phyloP scores from a whole-genome alignment of 768 basidiomycete species.

The Astraeus odoratus region DNA sequence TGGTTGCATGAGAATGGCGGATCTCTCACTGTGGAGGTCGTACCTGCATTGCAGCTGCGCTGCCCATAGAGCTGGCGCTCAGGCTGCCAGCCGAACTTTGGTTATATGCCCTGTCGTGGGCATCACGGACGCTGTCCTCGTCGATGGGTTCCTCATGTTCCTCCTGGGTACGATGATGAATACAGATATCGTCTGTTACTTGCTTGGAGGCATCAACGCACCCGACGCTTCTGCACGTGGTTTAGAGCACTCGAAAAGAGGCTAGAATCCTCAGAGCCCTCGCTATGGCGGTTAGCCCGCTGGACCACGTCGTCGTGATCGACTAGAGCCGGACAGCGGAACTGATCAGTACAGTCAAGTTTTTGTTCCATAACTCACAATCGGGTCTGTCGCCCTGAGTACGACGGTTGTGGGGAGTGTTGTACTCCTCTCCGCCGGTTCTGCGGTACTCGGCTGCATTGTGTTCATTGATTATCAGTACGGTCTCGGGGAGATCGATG shows the following conservation, averaged over 20 bases:
- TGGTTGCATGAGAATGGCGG: too few species aligned
- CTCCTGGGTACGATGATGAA: slow-evolving; percentile 26
- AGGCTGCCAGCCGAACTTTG: slow-evolving; percentile 41
- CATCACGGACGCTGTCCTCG: slow-evolving; percentile 53
- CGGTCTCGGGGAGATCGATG: slow-evolving; percentile 6
- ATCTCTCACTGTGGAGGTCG: too few species aligned
- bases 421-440: slow-evolving; percentile 63
- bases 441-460: slow-evolving; percentile 37
- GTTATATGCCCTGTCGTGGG: slow-evolving; percentile 59
- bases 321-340: slow-evolving; percentile 34
- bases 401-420: slow-evolving; percentile 43
- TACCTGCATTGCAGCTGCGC: slow-evolving; percentile 75
- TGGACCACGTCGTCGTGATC: slow-evolving; percentile 51
- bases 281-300: slow-evolving; percentile 47
- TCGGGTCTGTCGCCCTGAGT: slow-evolving; percentile 14
- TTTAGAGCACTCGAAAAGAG: slow-evolving; percentile 51
- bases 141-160: slow-evolving; percentile 45
- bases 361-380: slow-evolving; percentile 10
- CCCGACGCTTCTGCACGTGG: slow-evolving; percentile 38
- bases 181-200: not conserved
- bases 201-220: slow-evolving; percentile 14
- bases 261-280: slow-evolving; percentile 19
- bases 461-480: slow-evolving; percentile 4
- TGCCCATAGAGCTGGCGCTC: slow-evolving; percentile 57
- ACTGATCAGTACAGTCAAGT: slow-evolving; percentile 2